Percentiles rank a stretch among this genome's conserved stretches.
Conservation (phyloP, 306 rosid species). For the Inga laurina region DNA sequence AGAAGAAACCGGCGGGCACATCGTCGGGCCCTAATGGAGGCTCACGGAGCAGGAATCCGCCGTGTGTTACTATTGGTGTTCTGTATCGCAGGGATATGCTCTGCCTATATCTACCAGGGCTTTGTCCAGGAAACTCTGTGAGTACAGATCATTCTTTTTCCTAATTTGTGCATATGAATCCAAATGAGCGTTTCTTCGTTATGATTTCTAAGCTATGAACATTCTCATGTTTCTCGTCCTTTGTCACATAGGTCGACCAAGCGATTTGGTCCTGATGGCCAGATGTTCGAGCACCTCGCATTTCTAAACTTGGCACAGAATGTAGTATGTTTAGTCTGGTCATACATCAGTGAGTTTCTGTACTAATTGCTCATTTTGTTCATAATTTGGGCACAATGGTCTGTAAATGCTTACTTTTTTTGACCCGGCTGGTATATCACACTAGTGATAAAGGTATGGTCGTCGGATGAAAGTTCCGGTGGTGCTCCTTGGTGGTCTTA, state of each 20-base stretch:
- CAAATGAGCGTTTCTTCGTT: background rate
- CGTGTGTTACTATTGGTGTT: conserved; percentile 57
- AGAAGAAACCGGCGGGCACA: conserved; percentile 34
- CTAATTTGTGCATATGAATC: background rate
- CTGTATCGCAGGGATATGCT: conserved; percentile 70
- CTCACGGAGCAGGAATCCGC: conserved; percentile 60
- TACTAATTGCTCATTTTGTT: background rate
- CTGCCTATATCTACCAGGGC: conserved; percentile 78
- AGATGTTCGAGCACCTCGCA: conserved; percentile 71
- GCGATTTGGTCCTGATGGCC: conserved; percentile 62
- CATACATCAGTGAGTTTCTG: conserved; percentile 61
- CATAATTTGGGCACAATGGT: background rate
- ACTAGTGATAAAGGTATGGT: conserved; percentile 76
- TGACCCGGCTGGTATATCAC: background rate
- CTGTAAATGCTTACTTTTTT: background rate
- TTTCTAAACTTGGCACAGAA: conserved; percentile 72
- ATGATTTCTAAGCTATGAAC: background rate
- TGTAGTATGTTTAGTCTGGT: conserved; percentile 76
- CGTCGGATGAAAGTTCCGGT: conserved; percentile 40
- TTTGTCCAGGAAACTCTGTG: conserved; percentile 80
- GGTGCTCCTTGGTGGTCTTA: conserved; percentile 78
- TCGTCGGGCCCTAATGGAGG: conserved; percentile 44
- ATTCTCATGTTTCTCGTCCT: background rate
- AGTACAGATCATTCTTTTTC: background rate
- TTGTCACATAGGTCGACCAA: conserved; percentile 55